Evolutionary conservation across 106 monocot genomes (phyloP), one percentile per base, ranked within the genome.

Genomic region (Acanthochlamys bracteata): DNA sequence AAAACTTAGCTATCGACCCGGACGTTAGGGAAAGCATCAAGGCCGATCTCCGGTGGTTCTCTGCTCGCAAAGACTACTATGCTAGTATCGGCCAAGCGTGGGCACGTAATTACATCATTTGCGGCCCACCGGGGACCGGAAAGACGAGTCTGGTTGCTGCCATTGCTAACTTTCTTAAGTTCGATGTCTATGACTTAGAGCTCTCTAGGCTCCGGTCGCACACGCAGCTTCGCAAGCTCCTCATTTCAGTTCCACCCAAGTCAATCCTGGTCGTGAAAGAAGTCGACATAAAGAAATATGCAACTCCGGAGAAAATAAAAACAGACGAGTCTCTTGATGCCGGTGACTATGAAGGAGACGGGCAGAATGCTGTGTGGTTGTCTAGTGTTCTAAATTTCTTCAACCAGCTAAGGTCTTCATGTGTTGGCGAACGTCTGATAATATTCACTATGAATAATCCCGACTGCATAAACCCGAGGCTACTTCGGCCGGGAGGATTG

Each of bases 101-200:
- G 75, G 68, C 62, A 57, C 53, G 75, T 1, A 64, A 78, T 7
- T 85, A 85, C 65, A 64, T 85, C 20, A 77, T 85, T 17, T 24
- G 81, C 39, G 85, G 85, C 14, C 85, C 81, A 20, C 85, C 85
- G 0, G 85, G 85, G 13, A 85, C 85, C 1, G 85, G 85, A 24
- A 85, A 85, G 68, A 78, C 81, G 9, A 81, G 71, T 57, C 66
- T 81, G 47, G 65, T 85, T 39, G 85, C 85, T 10, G 85, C 85
- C 70, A 85, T 85, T 14, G 85, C 85, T 7, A 85, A 85, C 61
- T 61, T 80, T 40, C 81, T 85, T 26, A 71, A 85, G 40, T 85
- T 80, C 56, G 84, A 85, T 60, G 55, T 85, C 20, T 85, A 85
- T 55, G 84, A 85, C 56, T 67, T 85, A 15, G 86, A 86, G 69